phyloP scores from a whole-genome alignment of 305 asterid genomes.

The Fraxinus dipetala region DNA sequence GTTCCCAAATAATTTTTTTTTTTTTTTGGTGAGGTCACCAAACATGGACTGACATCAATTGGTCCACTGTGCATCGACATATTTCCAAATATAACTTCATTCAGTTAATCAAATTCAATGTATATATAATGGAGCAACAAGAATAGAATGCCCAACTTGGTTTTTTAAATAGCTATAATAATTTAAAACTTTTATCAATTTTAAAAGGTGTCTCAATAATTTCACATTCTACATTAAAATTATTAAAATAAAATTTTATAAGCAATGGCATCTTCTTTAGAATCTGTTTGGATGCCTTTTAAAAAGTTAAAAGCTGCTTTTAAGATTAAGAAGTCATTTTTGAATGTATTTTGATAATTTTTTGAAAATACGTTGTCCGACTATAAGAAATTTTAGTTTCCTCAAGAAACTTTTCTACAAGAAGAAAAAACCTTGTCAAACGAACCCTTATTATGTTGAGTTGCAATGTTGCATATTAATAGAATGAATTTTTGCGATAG shows the following conservation, averaged over 20 bases:
- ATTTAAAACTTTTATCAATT: background rate
- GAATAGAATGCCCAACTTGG: background rate
- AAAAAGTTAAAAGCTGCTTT: background rate
- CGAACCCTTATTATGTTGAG: background rate
- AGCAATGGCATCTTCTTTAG: background rate
- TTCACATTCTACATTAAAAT: background rate
- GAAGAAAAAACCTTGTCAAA: background rate
- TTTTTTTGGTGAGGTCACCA: background rate
- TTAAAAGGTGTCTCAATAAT: background rate
- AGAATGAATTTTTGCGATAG: background rate
- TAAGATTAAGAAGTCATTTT: background rate
- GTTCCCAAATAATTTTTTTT: background rate
- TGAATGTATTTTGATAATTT: background rate
- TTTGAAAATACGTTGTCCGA: background rate
- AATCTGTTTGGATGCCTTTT: background rate
- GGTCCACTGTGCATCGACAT: background rate
- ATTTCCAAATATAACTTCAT: background rate
- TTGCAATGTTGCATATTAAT: background rate
- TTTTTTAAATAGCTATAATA: background rate
- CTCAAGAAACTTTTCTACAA: background rate
- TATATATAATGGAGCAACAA: background rate
- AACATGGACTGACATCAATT: background rate
- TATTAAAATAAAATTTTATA: background rate
- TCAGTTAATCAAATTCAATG: background rate
- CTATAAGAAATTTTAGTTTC: background rate